phyloP scores from a whole-genome alignment of 2,329 filamentous ascomycete genomes.

The Phyllosticta citrichinensis region DNA sequence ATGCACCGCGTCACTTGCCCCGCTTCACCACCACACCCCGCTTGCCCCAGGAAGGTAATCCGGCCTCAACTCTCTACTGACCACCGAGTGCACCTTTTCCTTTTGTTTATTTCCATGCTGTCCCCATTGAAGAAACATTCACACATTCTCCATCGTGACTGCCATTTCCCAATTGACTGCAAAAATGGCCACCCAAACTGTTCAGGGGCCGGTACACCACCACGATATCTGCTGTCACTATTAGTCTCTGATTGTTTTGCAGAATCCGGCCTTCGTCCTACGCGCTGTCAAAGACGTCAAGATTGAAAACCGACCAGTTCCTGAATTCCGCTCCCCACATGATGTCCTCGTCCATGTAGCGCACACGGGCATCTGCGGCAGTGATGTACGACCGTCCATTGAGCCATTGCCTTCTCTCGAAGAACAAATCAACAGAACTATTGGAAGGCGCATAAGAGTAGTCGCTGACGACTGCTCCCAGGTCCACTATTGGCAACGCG shows the following conservation, averaged over 20 bases:
- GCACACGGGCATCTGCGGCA: conserved; percentile 14
- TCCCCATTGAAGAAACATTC: neutral
- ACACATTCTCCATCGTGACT: neutral
- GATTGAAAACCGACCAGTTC: conserved; percentile 36
- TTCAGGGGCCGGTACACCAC: neutral
- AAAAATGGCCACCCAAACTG: neutral
- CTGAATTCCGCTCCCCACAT: conserved; percentile 16
- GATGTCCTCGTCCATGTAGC: conserved; percentile 11
- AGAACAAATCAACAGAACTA: neutral
- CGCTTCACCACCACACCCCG: neutral
- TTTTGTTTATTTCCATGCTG: neutral
- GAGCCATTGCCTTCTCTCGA: neutral
- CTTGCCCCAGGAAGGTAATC: neutral
- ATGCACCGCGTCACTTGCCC: neutral
- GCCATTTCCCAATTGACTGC: neutral
- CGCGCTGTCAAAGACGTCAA: conserved; percentile 34
- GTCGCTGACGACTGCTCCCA: neutral
- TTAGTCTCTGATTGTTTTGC: neutral
- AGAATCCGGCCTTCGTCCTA: conserved; percentile 41
- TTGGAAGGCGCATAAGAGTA: neutral
- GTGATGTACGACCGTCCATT: neutral
- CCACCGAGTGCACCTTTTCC: neutral
- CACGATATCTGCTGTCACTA: neutral
- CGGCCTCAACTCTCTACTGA: neutral
- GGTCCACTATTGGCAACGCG: conserved; percentile 14